Evolutionary conservation across 352 stramenopile genomes (phyloP).

Genomic region (Phytophthora sp.): DNA sequence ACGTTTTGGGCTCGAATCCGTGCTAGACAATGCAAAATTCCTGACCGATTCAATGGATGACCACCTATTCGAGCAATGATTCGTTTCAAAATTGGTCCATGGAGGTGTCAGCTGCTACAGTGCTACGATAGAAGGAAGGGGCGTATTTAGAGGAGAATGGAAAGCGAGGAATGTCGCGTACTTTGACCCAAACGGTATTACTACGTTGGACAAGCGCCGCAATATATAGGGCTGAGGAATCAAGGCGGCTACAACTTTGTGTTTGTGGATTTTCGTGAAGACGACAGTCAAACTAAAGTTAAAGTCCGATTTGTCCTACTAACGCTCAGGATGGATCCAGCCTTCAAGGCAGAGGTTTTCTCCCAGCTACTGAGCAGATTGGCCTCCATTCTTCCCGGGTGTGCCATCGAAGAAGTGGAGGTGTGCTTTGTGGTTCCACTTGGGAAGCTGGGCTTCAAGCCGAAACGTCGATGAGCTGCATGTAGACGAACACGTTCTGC

Average conservation of each 20-base stretch:
- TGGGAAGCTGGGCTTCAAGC: neutral
- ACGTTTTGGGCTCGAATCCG: neutral
- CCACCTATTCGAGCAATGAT: neutral
- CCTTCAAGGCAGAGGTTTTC: neutral
- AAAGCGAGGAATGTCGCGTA: neutral
- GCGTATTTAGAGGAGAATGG: neutral
- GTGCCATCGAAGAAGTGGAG: neutral
- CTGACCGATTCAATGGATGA: neutral
- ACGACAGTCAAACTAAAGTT: neutral
- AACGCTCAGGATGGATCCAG: neutral
- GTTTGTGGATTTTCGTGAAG: neutral
- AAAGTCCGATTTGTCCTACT: neutral
- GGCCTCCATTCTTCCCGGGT: neutral
- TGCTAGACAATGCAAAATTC: neutral
- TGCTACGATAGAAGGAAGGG: neutral
- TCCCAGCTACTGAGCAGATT: neutral
- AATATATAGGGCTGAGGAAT: neutral
- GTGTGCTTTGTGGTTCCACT: slow-evolving; percentile 1
- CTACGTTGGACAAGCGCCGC: neutral
- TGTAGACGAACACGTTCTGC: no score
- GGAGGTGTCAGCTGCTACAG: neutral
- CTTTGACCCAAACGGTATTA: slow-evolving; percentile 2
- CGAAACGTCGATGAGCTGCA: no score
- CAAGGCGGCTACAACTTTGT: slow-evolving; percentile 1
- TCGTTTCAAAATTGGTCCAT: neutral